These are phyloP conservation scores for Leptomonas seymouri DNA, from an alignment of 208 protist species.

Conservation along the genomic window DNA sequence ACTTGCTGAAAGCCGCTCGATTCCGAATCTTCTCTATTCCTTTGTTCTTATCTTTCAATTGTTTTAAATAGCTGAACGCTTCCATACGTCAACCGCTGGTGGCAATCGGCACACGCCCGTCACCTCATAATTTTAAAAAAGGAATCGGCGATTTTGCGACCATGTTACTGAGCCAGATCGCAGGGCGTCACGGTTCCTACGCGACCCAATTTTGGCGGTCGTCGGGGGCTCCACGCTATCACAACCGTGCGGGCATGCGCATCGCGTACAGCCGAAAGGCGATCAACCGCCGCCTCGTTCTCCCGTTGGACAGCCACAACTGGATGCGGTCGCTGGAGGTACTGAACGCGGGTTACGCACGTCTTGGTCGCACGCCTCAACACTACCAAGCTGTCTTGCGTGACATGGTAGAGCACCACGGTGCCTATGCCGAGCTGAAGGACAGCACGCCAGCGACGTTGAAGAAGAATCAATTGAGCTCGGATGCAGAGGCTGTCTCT, in stretches of 20 bases:
- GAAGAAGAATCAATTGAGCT: background rate
- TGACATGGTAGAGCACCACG: conserved; percentile 53
- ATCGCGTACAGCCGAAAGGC: conserved; percentile 62
- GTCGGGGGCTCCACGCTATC: conserved; percentile 23
- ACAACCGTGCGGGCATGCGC: conserved; percentile 47
- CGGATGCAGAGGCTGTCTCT: background rate
- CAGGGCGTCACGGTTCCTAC: conserved; percentile 77
- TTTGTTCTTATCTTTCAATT: no score
- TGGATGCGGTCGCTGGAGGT: conserved; percentile 87
- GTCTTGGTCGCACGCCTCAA: conserved; percentile 58
- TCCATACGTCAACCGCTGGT: no score
- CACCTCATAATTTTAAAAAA: no score
- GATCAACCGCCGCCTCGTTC: conserved; percentile 76
- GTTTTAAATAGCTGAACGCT: no score
- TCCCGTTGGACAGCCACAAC: conserved; percentile 79
- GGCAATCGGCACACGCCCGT: no score
- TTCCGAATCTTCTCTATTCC: no score
- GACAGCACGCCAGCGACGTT: no score
- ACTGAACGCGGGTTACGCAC: conserved; percentile 68
- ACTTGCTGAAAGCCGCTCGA: no score
- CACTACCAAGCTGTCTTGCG: conserved; percentile 81
- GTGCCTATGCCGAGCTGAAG: conserved; percentile 20
- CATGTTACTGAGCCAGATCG: conserved; percentile 40
- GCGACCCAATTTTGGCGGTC: conserved; percentile 77
- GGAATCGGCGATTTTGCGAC: background rate